Base-by-base conservation (phyloP, 2,329 filamentous ascomycete genomes). In the Endoconidiophora polonica region DNA sequence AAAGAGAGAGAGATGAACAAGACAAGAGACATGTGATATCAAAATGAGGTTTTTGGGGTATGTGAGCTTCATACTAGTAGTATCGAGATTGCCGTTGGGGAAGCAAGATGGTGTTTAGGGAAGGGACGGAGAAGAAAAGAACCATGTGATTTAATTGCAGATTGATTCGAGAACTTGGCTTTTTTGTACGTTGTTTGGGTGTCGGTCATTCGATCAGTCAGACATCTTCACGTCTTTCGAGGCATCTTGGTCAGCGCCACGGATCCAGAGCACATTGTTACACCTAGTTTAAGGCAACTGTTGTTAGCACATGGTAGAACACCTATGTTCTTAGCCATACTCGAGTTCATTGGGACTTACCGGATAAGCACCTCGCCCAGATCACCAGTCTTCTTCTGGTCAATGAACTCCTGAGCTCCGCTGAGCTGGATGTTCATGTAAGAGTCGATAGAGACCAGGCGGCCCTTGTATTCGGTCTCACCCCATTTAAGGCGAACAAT, bases 361-460 rank as follows among this genome's bases (percentile, higher is more conserved):
- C 90, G 74, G 61, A 98, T 96, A 59, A 98, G 66, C 43, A 98
- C 88, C 67, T 94, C 83, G 5, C 91, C 91, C 57, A 98, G 68
- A 45, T 77, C 77, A 52, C 87, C 90, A 36, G 83, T 86, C 63
- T 79, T 81, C 74, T 93, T 84, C 58, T 86, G 82, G 62, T 87
- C 79, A 61, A 94, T 84, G 67, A 82, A 95, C 67, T 98, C 91
- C 68, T 94, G 85, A 47, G 90, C 88, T 59, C 83, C 81, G 57
- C 81, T 79, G 56, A 98, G 76, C 69, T 96, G 87, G 56, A 98
- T 80, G 71, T 98, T 98, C 90, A 98, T 96, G 72, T 98, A 98
- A 62, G 84, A 87, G 70, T 98, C 91, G 62, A 94, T 85, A 59
- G 83, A 90, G 62, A 94, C 84, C 55, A 98, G 77, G 57, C 78